Evolutionary conservation across 352 stramenopile species (phyloP), one percentile per base, ranked within the genome.

Genomic region (Peronospora destructor): DNA sequence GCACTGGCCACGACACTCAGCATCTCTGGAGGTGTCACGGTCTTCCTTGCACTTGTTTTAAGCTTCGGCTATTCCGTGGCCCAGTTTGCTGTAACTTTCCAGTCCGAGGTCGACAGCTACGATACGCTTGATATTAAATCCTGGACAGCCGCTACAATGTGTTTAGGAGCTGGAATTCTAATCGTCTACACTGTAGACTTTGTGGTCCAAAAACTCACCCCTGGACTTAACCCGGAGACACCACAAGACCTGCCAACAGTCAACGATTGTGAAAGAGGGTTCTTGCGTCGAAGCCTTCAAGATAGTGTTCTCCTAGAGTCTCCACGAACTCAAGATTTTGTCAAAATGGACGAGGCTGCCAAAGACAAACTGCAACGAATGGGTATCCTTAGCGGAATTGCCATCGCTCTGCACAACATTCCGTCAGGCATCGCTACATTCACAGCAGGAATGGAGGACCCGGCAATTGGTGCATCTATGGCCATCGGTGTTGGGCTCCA

Each of bases 351-450:
- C 36, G 68, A 85, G 17, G 43, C 61, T 0, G 59, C 65, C 11
- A 71, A 77, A 36, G 44, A 72, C 8, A 61, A 63, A 45, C 66
- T 98, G 19, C 68, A 91, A 12, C 68, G 73, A 23, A 95, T 95
- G 76, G 89, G 93, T 17, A 44, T 98, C 6, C 81, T 94, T 33
- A 97, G 87, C 2, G 95, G 28, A 32, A 32, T 32, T 6, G 28
- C 95, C 11, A 97, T 98, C 49, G 90, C 66, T 6, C 61, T 98
- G 26, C 95, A 99, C 78, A 98, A 98, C 70, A 95, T 99, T 47
- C 95, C 95, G 2, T 94, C 98, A 54, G 94, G 95, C 12, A 86
- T 98, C 21, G 95, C 91, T 2, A 98, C 94, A 3, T 98, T 97
- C 60, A 89, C 97, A 7, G 90, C 81, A 2, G 76, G 85, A 11